Evolutionary conservation across 352 stramenopile genomes (phyloP).

Genomic region (Pythium catenulatum): DNA sequence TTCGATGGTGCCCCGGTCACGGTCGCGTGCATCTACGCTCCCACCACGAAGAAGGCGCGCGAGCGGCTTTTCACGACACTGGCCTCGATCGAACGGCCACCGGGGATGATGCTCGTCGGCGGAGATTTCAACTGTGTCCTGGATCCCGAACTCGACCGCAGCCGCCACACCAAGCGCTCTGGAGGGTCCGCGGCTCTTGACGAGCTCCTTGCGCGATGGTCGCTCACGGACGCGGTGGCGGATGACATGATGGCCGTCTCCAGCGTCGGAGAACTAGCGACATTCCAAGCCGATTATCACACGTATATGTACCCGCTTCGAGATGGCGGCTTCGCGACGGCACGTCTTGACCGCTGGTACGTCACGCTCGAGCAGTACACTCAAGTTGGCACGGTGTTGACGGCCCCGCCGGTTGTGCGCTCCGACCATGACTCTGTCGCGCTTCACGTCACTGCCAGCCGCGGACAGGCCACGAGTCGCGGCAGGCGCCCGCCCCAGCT

Average conservation of each 20-base stretch:
- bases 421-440: slow-evolving; percentile 10
- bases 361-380: neutral
- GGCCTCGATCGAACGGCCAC: no score
- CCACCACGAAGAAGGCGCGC: neutral
- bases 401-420: neutral
- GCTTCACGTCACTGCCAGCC: neutral
- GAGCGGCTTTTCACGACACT: neutral
- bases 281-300: slow-evolving; percentile 14
- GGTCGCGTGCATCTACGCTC: neutral
- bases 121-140: slow-evolving; percentile 39
- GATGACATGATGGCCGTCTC: neutral
- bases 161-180: neutral
- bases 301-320: slow-evolving; percentile 3
- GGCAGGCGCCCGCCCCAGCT: no score
- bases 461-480: no score
- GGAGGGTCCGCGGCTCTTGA: neutral
- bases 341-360: slow-evolving; percentile 24
- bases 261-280: neutral
- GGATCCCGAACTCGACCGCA: neutral
- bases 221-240: neutral
- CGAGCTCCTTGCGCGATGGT: neutral
- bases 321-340: neutral
- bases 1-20: neutral
- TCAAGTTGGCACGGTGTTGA: neutral
- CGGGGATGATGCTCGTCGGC: neutral